Conservation (phyloP, 768 basidiomycete genomes). For the Tulasnella sp. region DNA sequence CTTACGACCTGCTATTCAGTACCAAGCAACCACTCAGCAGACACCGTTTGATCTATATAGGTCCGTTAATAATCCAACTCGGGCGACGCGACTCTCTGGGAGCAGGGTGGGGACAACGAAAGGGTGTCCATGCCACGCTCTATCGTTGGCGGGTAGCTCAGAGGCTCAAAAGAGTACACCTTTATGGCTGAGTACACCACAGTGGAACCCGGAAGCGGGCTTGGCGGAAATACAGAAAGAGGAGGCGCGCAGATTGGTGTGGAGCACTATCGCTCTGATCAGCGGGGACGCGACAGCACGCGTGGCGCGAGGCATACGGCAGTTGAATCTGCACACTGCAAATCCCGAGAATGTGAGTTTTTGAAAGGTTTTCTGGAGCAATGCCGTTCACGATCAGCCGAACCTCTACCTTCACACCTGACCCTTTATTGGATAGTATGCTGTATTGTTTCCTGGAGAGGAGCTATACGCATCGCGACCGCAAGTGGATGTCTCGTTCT, state of each 20-base stretch:
- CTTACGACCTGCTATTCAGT: not conserved
- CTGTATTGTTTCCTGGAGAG: conserved; percentile 17
- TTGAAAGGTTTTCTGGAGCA: not conserved
- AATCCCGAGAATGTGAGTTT: conserved; percentile 15
- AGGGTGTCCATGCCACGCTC: conserved; percentile 7
- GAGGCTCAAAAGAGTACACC: not conserved
- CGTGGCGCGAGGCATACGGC: conserved; percentile 1
- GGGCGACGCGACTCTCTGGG: not conserved
- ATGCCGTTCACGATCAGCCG: not conserved
- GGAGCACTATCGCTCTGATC: conserved; percentile 16
- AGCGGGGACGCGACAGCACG: conserved; percentile 3
- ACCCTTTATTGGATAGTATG: not conserved
- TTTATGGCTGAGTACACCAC: conserved; percentile 17
- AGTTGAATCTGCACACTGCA: conserved; percentile 9
- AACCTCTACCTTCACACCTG: not conserved
- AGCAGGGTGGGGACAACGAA: too few species aligned
- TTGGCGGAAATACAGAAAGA: conserved; percentile 14
- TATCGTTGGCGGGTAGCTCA: not conserved
- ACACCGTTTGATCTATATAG: conserved; percentile 6
- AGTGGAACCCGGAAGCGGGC: conserved; percentile 6
- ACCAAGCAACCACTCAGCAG: conserved; percentile 8
- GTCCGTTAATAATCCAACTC: too few species aligned
- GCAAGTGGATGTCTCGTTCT: not conserved
- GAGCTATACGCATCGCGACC: not conserved
- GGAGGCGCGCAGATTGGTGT: conserved; percentile 17